Evolutionary conservation across 108 stramenopile species (phyloP), one percentile per base, ranked within the genome.

Genomic region (Cyclotella sp.): DNA sequence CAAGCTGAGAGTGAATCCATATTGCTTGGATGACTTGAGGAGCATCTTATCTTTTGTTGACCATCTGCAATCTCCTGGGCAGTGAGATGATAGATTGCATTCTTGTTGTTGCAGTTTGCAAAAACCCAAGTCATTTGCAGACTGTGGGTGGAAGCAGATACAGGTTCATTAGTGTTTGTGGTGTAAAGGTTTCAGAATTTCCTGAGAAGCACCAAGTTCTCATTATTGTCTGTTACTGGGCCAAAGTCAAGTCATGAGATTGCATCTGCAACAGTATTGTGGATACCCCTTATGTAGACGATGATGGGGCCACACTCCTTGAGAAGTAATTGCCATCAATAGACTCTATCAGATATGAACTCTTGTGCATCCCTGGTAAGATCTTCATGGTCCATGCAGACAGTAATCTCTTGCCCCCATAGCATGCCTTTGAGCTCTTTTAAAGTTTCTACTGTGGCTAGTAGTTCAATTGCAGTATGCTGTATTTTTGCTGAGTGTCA

Each of bases 311-410:
- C 73, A 73, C 68, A 51, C 27, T 81, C 82, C 61, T 85, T 82
- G 24, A 88, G n/a, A 24, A 77, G 62, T 29, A 85, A 55, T 42
- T 79, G 55, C 88, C 88, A 88, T 9, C 83, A 41, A n/a, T 81
- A 40, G 0, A 86, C 85, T 0, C 85, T 46, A 9, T 75, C 55
- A 6, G 73, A 68, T 3, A 47, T 68, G 2, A 28, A n/a, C 3
- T 47, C 67, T 47, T 7, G 46, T 40, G 62, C 62, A 19, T 41
- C 39, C 40, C 6, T 1, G 3, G 3, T 41, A 2, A 41, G 30
- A 41, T 63, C 40, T 18, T 63, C 0, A 41, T 63, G 62, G 39
- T 63, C 62, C 4, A 2, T 63, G 34, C 6, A 63, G 18, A 63
- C 62, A 9, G 39, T 41, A 41, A 41, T 41, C 15, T 63, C 5